Evolutionary conservation across 1,284 basidiomycete genomes (phyloP), one percentile per base, ranked within the genome.

Genomic region (Earliella scabrosa): DNA sequence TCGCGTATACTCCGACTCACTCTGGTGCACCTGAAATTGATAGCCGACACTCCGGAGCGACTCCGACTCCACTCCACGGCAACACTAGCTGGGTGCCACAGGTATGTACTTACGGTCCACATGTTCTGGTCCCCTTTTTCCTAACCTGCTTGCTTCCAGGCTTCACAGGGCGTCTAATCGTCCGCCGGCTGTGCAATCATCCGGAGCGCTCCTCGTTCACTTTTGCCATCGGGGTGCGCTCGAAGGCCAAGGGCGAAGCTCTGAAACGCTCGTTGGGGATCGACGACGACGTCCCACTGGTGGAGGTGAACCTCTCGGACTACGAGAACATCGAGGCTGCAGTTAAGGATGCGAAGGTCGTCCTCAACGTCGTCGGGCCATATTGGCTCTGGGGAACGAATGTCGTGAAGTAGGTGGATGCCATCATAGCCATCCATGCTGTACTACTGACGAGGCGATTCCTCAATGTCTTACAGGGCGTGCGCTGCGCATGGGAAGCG

Each of bases 281-380:
- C 20, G 70, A 73, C n/a, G 68, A 73, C 9, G 70, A 72, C 18
- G 77, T 87, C 16, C 70, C 66, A 35, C 52, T 74, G 26, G 76
- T 82, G 26, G 68, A 78, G 18, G 73, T 87, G 21, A 84, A 90
- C 59, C 77, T 86, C 9, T 74, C 75, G 18, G 72, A 80, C n/a
- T 63, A 61, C 7, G 70, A 73, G 14, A 73, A 82, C 27, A 67
- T 90, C 1, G 82, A 87, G 52, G 71, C 65, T 3, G 79, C 75
- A 2, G 82, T 91, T 16, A 77, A 77, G 61, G 67, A 67, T 21
- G 75, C 81, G 2, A 79, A 78, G 48, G 85, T 92, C 21, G 79
- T 91, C 36, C 82, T 90, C 53, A 90, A 86, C 64, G 75, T 83
- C 23, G 81, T 87, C n/a, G 88, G 88, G 2, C 87, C 87, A 6